Evolutionary conservation across 371 early-diverging fungal species (phyloP), one percentile per base, ranked within the genome.

Genomic region (Saksenaea vasiformis): DNA sequence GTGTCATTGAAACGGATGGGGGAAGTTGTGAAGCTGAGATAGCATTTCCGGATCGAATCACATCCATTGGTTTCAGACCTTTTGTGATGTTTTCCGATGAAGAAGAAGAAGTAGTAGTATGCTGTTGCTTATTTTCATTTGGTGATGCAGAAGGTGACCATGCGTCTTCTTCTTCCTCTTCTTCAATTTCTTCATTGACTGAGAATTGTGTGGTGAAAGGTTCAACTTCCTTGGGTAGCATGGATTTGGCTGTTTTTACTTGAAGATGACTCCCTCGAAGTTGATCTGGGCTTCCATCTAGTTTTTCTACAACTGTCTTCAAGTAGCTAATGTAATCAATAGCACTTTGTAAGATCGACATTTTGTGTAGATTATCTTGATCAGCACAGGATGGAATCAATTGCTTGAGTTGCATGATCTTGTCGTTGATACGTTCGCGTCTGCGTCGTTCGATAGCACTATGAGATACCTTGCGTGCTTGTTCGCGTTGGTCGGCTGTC

Each of bases 401-500:
- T 36, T 76, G 73, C 36, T 79, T 76, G 9, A 81, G 44, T 41
- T 78, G 82, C 15, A 70, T 15, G n/a, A 81, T 81, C 62, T 81
- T 81, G 66, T 90, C 90, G 66, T 92, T 91, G 72, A 91, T 91
- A 14, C 88, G 84, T 56, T 92, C 91, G 22, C 93, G 86, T 44
- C 93, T 84, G 10, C 91, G 79, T 19, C 90, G 74, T 64, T 92
- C 93, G 41, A 92, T 90, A 10, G 91, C 91, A n/a, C 90, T 88
- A 60, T 92, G 93, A 0, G 91, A 90, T 11, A 87, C 82, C 57
- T 89, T 90, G 61, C 91, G 82, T 36, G 84, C 81, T 56, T 83
- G 69, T 54, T 86, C 88, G 13, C 84, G 68, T 57, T 77, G 70
- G 56, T 81, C 79, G 19, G 78, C 80, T 10, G 80, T 71, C 3